A percentile compares a stretch with the other conserved stretches of the same genome.
Evolutionary conservation across 495 filamentous ascomycete species (phyloP).

Genomic region (Aspergillus incahuasiensis): DNA sequence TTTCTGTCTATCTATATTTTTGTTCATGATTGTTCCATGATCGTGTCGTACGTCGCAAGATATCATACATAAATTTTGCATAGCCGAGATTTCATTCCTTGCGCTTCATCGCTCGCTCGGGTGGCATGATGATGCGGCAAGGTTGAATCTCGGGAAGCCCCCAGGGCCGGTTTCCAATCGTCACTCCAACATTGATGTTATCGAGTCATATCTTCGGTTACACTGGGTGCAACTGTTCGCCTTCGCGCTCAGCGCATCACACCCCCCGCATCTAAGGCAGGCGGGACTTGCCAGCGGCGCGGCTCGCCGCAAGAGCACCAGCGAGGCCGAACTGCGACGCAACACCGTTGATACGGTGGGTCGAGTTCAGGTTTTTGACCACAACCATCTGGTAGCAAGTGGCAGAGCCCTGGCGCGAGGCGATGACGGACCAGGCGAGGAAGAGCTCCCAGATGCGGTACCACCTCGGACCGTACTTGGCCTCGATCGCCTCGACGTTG

Average conservation of each 20-base stretch:
- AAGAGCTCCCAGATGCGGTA: slow-evolving; percentile 99
- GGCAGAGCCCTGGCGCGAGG: slow-evolving; percentile 85
- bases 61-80: not conserved
- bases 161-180: too few species aligned
- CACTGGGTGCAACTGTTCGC: too few species aligned
- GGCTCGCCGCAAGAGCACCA: slow-evolving; percentile 51
- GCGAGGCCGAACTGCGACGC: slow-evolving; percentile 65
- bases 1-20: not conserved
- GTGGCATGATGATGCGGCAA: too few species aligned
- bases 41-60: not conserved
- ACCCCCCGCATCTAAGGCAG: not conserved
- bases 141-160: too few species aligned
- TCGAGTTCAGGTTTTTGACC: slow-evolving; percentile 98
- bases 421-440: slow-evolving; percentile 89
- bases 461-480: slow-evolving; percentile 94
- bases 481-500: slow-evolving; percentile 89
- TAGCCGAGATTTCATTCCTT: not conserved
- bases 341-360: slow-evolving; percentile 87
- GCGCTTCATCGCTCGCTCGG: not conserved
- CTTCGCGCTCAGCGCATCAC: too few species aligned
- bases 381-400: slow-evolving; percentile 94
- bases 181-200: too few species aligned
- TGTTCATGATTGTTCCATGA: not conserved
- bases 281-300: not conserved
- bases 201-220: too few species aligned